Conservation (phyloP, 371 early-diverging fungal species). For the Syncephalastrum monosporum region DNA sequence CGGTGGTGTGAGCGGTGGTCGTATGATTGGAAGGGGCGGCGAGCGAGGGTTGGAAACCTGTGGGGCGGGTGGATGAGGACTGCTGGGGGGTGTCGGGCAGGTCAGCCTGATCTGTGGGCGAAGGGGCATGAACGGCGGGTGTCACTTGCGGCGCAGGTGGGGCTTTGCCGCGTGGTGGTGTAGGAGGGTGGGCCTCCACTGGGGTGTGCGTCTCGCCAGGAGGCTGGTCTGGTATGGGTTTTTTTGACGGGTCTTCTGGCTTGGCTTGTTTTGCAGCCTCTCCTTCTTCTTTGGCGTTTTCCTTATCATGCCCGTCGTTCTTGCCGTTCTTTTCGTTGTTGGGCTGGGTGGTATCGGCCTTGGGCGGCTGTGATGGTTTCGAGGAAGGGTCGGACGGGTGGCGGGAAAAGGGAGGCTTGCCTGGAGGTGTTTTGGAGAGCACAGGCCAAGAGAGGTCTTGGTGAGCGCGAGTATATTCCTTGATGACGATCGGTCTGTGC, state of each 20-base stretch:
- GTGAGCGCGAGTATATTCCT: conserved; percentile 24
- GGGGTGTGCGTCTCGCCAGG: too few relatives aligned
- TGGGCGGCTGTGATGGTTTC: too few relatives aligned
- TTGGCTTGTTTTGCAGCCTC: not conserved
- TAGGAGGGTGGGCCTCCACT: not conserved
- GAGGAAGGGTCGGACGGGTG: not conserved
- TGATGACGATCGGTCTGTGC: conserved; percentile 36
- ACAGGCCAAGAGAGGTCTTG: conserved; percentile 32
- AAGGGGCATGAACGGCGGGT: too few relatives aligned
- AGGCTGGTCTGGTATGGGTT: too few relatives aligned
- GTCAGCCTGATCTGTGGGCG: not conserved
- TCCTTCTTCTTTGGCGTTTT: not conserved
- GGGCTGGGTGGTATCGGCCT: not conserved
- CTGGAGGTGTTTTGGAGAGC: conserved; percentile 18
- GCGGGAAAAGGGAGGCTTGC: conserved; percentile 27
- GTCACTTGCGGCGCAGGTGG: too few relatives aligned
- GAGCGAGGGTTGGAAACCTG: conserved; percentile 20
- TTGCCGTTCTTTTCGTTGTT: not conserved
- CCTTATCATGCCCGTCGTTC: not conserved
- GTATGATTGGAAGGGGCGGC: too few relatives aligned
- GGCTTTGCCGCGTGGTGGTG: too few relatives aligned
- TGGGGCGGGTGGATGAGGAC: conserved; percentile 19
- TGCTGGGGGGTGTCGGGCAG: not conserved
- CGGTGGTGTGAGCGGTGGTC: conserved; percentile 6
- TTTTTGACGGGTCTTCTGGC: too few relatives aligned